Evolutionary conservation across 2,329 filamentous ascomycete species (phyloP), one percentile per base, ranked within the genome.

Genomic region (Aspergillus hiratsukae): DNA sequence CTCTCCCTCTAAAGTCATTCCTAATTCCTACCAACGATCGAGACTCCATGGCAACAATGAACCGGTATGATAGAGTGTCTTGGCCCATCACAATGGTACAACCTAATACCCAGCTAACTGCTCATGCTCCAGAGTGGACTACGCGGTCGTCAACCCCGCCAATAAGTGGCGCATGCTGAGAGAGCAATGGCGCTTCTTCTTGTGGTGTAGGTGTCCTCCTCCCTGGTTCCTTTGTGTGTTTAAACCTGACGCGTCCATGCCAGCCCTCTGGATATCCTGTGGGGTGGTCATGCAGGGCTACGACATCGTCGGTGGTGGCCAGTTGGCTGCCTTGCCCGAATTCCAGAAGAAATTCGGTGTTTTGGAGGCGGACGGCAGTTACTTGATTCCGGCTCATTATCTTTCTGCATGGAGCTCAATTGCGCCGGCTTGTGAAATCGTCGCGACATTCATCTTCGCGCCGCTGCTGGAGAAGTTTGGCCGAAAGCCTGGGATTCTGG

Each of bases 201-300:
- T 69, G 21, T 70, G 67, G 69, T 63, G 67, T 69, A 54, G 48
- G 62, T 54, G 21, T 48, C 10, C 48, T 27, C 25, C 6, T 27
- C 3, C 25, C 25, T 27, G 25, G 4, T 27, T 27, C 25, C 3
- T 5, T 27, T 27, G 25, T 6, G 25, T 27, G 1, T 27, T 5
- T 6, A 27, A 7, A 27, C 25, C 25, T 27, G 25, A 27, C 25
- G 5, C 25, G 25, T 27, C 6, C 25, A 27, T 6, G 25, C 46
- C 29, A 69, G 67, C 64, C 28, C 57, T 72, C 31, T 68, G 61
- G 58, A 63, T 64, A 8, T 70, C 69, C 11, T 65, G 60, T 37
- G 69, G 69, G 27, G 59, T 63, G 11, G 58, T 72, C 25, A 72
- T 72, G 69, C 64, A 64, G 45, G 70, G 70, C 17, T 70, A 63